Conservation (phyloP, 495 filamentous ascomycete species). For the Lichina pygmaea region DNA sequence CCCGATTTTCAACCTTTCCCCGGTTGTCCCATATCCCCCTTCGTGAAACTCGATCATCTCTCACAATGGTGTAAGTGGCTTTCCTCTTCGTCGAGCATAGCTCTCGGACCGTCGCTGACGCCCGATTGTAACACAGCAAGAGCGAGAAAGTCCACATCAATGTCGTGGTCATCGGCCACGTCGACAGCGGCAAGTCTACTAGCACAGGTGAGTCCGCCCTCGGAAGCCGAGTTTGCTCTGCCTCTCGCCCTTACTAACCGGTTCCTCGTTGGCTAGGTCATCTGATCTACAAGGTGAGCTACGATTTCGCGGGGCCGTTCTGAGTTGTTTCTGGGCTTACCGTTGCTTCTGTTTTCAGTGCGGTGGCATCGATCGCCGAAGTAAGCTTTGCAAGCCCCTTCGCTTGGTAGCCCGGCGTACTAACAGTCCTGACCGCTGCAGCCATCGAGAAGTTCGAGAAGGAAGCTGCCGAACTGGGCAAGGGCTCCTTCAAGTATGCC, state of each 20-base stretch:
- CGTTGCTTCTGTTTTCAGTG: conserved; percentile 16
- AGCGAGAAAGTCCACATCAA: conserved; percentile 68
- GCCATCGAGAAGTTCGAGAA: conserved; percentile 99
- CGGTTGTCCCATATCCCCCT: neutral
- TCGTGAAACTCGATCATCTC: neutral
- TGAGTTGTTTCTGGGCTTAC: neutral
- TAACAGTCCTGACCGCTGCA: neutral
- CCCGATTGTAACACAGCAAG: conserved; percentile 27
- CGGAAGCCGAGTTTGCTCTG: neutral
- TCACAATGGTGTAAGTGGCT: conserved; percentile 20
- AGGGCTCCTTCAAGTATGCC: conserved; percentile 99
- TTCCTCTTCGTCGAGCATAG: conserved; percentile 2
- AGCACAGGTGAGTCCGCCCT: conserved; percentile 39
- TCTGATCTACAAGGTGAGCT: conserved; percentile 74
- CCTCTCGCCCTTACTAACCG: neutral
- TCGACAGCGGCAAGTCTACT: conserved; percentile 99
- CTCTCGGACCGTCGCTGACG: neutral
- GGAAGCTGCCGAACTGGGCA: conserved; percentile 98
- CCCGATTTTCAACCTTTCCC: neutral
- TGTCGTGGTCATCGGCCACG: conserved; percentile 98
- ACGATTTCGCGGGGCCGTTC: neutral
- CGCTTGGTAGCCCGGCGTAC: too few relatives aligned
- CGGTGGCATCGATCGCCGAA: conserved; percentile 99
- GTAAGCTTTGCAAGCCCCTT: neutral
- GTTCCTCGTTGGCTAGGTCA: conserved; percentile 25